Conservation (phyloP, 768 basidiomycete genomes). For the Artomyces pyxidatus region DNA sequence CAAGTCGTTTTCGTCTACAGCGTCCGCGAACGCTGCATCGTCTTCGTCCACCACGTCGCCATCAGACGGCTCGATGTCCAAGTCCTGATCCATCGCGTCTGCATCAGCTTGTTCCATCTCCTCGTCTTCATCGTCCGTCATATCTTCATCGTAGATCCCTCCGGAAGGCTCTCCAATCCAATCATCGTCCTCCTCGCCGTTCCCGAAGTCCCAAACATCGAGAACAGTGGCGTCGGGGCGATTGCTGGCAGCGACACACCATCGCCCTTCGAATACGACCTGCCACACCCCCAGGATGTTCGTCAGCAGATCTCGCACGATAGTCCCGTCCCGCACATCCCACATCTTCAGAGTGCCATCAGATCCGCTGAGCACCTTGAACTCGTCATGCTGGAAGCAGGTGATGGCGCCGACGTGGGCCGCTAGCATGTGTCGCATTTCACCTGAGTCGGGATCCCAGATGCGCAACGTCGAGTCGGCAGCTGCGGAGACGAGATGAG, state of each 20-base stretch:
- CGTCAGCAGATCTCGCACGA: constrained; percentile 81
- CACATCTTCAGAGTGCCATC: constrained; percentile 98
- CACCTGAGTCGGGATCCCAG: constrained; percentile 86
- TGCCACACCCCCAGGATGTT: constrained; percentile 97
- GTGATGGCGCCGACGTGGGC: constrained; percentile 98
- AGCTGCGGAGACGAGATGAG: constrained; percentile 89
- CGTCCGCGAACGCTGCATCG: constrained; percentile 18
- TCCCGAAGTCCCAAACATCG: constrained; percentile 88
- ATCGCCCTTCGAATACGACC: constrained; percentile 88
- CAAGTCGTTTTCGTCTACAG: constrained; percentile 16
- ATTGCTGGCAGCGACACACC: constrained; percentile 93
- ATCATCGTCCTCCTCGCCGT: constrained; percentile 55
- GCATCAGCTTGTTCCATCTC: constrained; percentile 46
- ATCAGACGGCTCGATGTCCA: constrained; percentile 23
- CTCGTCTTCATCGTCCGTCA: constrained; percentile 47
- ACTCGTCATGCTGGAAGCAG: constrained; percentile 98
- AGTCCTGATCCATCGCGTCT: constrained; percentile 72
- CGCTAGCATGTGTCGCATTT: constrained; percentile 71
- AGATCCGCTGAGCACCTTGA: constrained; percentile 90
- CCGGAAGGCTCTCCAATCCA: constrained; percentile 76
- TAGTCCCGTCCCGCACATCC: constrained; percentile 83
- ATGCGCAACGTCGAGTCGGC: constrained; percentile 93
- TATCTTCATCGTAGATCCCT: constrained; percentile 65
- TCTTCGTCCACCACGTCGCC: constrained; percentile 21
- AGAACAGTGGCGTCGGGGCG: constrained; percentile 67